These are phyloP conservation scores for Abrus precatorius DNA, from an alignment of 306 rosid genomes.

Conservation along the genomic window DNA sequence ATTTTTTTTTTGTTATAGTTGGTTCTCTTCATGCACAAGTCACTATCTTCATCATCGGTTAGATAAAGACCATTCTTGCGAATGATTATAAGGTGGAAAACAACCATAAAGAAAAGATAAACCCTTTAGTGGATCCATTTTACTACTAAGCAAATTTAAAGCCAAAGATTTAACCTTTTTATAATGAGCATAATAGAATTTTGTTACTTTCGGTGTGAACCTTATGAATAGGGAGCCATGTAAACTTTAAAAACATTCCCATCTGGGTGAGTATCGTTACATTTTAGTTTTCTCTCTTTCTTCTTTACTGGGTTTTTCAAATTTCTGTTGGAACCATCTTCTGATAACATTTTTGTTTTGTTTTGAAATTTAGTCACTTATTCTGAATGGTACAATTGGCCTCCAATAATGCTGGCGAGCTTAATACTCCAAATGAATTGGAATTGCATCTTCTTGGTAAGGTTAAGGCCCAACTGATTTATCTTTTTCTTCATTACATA, in stretches of 20 bases:
- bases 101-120: neutral
- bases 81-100: neutral
- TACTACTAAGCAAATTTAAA: neutral
- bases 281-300: neutral
- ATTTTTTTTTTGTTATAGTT: neutral
- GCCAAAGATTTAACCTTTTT: neutral
- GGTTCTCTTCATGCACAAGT: neutral
- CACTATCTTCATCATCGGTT: neutral
- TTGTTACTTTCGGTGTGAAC: neutral
- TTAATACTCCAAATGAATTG: constrained; percentile 3
- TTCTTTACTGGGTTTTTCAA: neutral
- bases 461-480: constrained; percentile 27
- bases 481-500: neutral
- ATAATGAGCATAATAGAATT: neutral
- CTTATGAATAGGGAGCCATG: constrained; percentile 1
- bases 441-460: constrained; percentile 41
- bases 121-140: neutral
- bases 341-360: neutral
- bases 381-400: neutral
- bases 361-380: neutral
- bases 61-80: too few species aligned
- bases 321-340: neutral
- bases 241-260: constrained; percentile 17
- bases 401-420: neutral
- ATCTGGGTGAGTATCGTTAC: constrained; percentile 35